Evolutionary conservation across 495 filamentous ascomycete species (phyloP).

Genomic region (Tuber umbilicatum): DNA sequence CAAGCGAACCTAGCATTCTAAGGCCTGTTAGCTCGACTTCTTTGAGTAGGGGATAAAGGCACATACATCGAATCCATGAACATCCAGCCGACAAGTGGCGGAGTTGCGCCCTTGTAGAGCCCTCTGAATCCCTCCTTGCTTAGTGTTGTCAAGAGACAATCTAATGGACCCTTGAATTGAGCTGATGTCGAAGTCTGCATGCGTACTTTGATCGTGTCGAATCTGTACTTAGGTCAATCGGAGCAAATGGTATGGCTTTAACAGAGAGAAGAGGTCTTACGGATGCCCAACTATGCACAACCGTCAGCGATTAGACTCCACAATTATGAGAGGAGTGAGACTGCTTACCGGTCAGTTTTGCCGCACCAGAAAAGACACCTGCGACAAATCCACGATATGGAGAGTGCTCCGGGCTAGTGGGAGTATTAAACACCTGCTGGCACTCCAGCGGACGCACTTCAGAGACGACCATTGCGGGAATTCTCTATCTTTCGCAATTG

Average conservation of each 20-base stretch:
- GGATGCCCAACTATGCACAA: slow-evolving; percentile 57
- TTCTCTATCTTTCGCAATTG: background rate
- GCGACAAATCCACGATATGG: slow-evolving; percentile 89
- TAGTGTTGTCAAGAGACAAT: slow-evolving; percentile 74
- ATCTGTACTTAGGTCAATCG: slow-evolving; percentile 52
- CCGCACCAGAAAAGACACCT: slow-evolving; percentile 85
- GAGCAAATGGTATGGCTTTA: background rate
- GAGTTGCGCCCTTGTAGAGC: slow-evolving; percentile 85
- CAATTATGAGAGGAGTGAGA: background rate
- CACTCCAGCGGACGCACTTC: background rate
- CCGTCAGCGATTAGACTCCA: slow-evolving; percentile 10
- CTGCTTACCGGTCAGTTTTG: slow-evolving; percentile 72
- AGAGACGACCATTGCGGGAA: background rate
- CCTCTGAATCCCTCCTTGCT: slow-evolving; percentile 71
- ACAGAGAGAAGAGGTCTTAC: slow-evolving; percentile 43
- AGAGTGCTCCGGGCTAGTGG: slow-evolving; percentile 21
- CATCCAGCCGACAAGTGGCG: slow-evolving; percentile 93
- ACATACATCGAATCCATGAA: slow-evolving; percentile 82
- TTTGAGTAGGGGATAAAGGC: background rate
- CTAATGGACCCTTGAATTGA: slow-evolving; percentile 78
- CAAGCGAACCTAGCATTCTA: slow-evolving; percentile 85
- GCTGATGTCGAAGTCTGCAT: slow-evolving; percentile 74
- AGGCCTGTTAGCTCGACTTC: background rate
- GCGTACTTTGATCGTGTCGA: slow-evolving; percentile 95
- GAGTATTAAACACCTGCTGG: background rate